These are phyloP conservation scores for Trichosporon sp. DNA, from an alignment of 1,284 basidiomycete genomes.

Conservation along the genomic window DNA sequence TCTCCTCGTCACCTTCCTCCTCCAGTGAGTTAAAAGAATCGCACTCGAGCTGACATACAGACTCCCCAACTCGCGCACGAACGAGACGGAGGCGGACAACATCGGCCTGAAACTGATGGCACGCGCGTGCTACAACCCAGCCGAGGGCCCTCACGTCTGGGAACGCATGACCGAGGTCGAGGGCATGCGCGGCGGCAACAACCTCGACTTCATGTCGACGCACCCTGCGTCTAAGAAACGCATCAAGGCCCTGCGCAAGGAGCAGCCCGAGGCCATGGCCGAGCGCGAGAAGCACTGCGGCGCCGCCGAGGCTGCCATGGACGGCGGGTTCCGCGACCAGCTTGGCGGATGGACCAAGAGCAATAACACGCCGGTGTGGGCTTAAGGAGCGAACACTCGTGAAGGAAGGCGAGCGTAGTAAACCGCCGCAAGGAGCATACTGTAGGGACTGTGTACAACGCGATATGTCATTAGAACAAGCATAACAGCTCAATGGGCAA, in stretches of 20 bases:
- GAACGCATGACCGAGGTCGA: constrained; percentile 65
- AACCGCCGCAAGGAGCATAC: too few relatives aligned
- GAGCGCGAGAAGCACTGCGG: constrained; percentile 19
- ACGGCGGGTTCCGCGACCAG: background rate
- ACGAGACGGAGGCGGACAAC: constrained; percentile 80
- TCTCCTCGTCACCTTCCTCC: constrained; percentile 57
- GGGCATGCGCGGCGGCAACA: constrained; percentile 45
- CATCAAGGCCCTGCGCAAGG: constrained; percentile 60
- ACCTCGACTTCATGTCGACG: constrained; percentile 60
- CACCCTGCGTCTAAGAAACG: constrained; percentile 73
- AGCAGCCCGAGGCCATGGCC: constrained; percentile 19
- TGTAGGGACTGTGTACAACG: too few relatives aligned
- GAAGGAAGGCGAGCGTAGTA: too few relatives aligned
- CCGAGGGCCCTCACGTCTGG: constrained; percentile 72
- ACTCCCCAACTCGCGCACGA: constrained; percentile 79
- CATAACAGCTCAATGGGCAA: too few relatives aligned
- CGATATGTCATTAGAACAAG: background rate
- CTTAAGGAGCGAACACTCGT: too few relatives aligned
- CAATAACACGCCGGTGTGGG: too few relatives aligned
- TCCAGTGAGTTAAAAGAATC: constrained; percentile 16
- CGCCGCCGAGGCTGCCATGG: constrained; percentile 4
- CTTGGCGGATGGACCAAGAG: too few relatives aligned
- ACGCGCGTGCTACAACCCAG: constrained; percentile 47
- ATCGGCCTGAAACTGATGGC: constrained; percentile 74
- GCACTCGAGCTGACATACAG: constrained; percentile 35